Percentiles rank a stretch among this genome's conserved stretches.
Evolutionary conservation across 1,139 yeast genomes (phyloP).

Genomic region (Kodamaea sp.): DNA sequence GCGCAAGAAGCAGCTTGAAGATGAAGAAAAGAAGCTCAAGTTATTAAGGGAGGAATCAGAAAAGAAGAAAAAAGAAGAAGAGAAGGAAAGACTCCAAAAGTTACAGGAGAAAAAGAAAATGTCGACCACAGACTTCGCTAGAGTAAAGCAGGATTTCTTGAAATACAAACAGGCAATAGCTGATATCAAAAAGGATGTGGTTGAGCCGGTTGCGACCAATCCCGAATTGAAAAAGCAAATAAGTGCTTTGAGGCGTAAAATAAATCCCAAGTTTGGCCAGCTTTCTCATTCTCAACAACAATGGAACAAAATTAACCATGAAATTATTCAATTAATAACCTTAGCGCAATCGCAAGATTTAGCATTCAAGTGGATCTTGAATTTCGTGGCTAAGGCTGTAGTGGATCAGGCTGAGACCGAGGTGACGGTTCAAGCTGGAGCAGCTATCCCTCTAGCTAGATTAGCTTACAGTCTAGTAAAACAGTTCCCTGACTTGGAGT

Average conservation of each 20-base stretch:
- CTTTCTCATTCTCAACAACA: conserved; percentile 72
- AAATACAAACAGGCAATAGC: conserved; percentile 56
- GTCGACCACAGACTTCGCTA: conserved; percentile 33
- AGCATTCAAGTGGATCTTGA: conserved; percentile 71
- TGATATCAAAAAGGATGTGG: conserved; percentile 61
- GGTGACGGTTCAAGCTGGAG: conserved; percentile 74
- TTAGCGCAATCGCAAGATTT: conserved; percentile 48
- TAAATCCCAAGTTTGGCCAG: conserved; percentile 91
- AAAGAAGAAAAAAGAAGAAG: conserved; percentile 11
- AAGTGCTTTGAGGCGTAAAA: conserved; percentile 58
- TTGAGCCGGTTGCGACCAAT: conserved; percentile 44
- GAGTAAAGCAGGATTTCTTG: conserved; percentile 49
- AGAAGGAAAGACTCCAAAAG: conserved; percentile 6
- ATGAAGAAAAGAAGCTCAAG: conserved; percentile 10
- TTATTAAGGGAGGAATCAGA: conserved; percentile 13
- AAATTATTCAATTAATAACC: conserved; percentile 49
- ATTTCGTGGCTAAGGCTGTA: conserved; percentile 79
- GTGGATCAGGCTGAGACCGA: conserved; percentile 94
- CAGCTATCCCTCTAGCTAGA: conserved; percentile 79
- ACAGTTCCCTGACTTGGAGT: conserved; percentile 64
- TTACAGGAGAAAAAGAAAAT: conserved; percentile 18
- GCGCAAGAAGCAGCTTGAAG: conserved; percentile 14
- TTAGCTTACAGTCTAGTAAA: conserved; percentile 58
- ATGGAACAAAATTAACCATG: conserved; percentile 50
- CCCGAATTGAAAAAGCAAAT: conserved; percentile 45